Evolutionary conservation across 1,284 basidiomycete genomes (phyloP).

Genomic region (Trametes hirsuta): DNA sequence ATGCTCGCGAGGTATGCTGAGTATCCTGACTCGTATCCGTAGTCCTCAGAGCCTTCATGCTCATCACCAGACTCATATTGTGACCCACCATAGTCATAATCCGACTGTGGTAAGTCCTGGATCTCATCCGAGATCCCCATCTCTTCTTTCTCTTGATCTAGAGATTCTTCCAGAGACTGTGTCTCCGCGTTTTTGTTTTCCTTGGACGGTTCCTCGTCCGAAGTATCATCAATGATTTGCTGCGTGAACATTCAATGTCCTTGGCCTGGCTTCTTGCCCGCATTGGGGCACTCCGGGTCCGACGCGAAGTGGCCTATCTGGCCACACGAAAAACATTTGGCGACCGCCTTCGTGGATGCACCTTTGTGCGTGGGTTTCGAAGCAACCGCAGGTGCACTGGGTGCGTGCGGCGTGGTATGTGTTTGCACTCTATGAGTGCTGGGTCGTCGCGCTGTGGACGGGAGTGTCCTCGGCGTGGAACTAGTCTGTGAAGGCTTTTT

Average conservation of each 20-base stretch:
- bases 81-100: background rate
- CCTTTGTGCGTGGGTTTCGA: background rate
- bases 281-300: background rate
- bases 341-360: background rate
- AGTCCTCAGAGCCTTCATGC: background rate
- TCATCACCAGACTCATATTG: background rate
- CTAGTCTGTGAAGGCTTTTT: no score
- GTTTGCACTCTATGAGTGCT: no score
- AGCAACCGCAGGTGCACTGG: no score
- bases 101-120: background rate
- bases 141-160: background rate
- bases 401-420: no score
- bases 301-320: background rate
- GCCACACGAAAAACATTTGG: background rate
- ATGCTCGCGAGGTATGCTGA: background rate
- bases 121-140: background rate
- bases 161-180: no score
- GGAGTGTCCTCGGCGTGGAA: no score
- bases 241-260: background rate
- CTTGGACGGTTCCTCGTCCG: background rate
- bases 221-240: background rate
- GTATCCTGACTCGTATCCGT: background rate
- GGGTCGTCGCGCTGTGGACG: no score
- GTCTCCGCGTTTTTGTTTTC: background rate
- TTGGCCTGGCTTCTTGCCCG: background rate